These are phyloP conservation scores for Arachis monticola DNA, from an alignment of 331 rosid genomes.

Conservation along the genomic window DNA sequence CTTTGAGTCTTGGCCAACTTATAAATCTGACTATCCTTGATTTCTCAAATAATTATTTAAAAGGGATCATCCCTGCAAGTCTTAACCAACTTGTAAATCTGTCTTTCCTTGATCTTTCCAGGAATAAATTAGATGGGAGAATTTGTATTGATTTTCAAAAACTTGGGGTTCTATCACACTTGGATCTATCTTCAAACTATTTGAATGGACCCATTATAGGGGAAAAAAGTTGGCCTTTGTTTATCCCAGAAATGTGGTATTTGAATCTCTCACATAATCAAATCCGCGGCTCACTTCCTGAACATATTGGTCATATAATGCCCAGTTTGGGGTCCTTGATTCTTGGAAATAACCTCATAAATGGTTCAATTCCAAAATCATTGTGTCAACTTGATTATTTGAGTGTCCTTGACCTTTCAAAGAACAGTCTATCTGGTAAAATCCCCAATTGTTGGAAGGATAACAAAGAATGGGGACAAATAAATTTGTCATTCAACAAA, in stretches of 20 bases:
- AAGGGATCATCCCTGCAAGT: no score
- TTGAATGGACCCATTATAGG: conserved; percentile 12
- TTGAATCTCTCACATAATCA: conserved; percentile 36
- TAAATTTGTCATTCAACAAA: conserved; percentile 26
- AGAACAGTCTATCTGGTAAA: not conserved
- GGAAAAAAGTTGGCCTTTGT: not conserved
- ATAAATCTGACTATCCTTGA: no score
- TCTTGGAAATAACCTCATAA: conserved; percentile 34
- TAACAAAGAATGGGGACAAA: not conserved
- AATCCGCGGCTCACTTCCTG: conserved; percentile 27
- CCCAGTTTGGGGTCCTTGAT: not conserved
- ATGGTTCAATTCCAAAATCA: not conserved
- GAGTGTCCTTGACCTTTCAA: not conserved
- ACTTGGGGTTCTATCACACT: not conserved
- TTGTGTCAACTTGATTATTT: not conserved
- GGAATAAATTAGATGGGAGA: conserved; percentile 18
- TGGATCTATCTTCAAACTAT: conserved; percentile 4
- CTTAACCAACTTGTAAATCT: not conserved
- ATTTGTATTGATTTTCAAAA: conserved; percentile 22
- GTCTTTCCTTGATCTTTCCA: not conserved
- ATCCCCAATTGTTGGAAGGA: conserved; percentile 12
- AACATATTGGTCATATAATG: conserved; percentile 12
- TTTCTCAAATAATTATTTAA: no score
- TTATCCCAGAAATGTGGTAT: not conserved
- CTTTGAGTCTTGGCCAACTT: no score